Evolutionary conservation across 1,284 basidiomycete species (phyloP), one percentile per base, ranked within the genome.

Genomic region (Ganoderma lucidum): DNA sequence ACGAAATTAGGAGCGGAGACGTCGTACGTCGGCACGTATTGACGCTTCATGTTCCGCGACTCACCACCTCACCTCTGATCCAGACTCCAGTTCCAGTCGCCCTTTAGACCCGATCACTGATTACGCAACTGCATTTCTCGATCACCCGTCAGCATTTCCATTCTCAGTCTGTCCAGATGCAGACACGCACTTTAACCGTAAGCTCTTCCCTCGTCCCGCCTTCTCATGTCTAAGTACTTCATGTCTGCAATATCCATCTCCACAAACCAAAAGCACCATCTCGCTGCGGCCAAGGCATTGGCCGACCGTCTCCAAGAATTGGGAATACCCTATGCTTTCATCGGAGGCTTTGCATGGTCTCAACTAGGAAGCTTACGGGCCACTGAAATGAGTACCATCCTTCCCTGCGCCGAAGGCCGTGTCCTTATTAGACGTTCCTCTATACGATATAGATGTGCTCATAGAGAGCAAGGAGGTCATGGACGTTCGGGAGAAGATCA

Each of bases 301-400:
- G 78, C 79, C 2, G 37, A 69, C 5, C 66, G 67, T 61, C 76
- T 81, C 14, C n/a, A 67, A 8, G 37, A 67, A 15, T 65, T 79
- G 10, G 70, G 71, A 9, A 75, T 73, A 66, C 69, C 62, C 2
- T 78, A 81, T 70, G 80, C 78, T 2, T 82, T 71, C 71, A 80
- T 82, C 58, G 81, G 80, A 53, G 80, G 80, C 12, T 81, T 81
- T 70, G 80, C 81, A 1, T 81, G 78, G 78, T 74, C 77, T 37
- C 63, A 81, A 19, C 74, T 81, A 14, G 80, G 80, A 56, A 80
- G 77, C 67, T 32, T 17, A 8, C 73, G 79, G 32, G 74, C 78
- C 8, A 81, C 79, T 44, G 66, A 80, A 73, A 81, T 81, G 67
- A 73, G 78, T 79, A 30, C 19, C 28, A 35, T 51, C 51, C 53